Conservation (phyloP, 768 basidiomycete genomes). For the Lyophyllum shimeji region DNA sequence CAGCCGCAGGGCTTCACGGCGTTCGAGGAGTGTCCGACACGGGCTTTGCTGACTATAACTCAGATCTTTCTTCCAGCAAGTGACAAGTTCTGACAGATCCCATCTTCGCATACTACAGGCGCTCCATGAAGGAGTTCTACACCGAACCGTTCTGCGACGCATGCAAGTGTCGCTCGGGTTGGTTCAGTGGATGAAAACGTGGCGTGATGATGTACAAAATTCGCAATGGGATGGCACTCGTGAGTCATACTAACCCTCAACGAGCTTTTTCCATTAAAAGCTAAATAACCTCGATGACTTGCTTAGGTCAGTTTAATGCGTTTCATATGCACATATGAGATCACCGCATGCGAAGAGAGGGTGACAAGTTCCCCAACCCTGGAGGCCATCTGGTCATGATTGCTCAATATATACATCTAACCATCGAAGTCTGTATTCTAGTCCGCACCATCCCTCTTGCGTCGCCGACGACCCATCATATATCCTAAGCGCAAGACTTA, state of each 20-base stretch:
- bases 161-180: neutral
- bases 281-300: neutral
- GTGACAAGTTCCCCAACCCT: neutral
- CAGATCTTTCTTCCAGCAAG: neutral
- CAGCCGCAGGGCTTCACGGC: neutral
- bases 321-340: neutral
- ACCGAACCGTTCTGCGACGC: no score
- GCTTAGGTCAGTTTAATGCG: neutral
- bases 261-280: neutral
- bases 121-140: neutral
- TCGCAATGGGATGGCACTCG: neutral
- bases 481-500: no score
- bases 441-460: no score
- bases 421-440: no score
- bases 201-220: neutral
- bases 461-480: no score
- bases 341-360: neutral
- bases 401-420: neutral
- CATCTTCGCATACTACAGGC: neutral
- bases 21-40: neutral
- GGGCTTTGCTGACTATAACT: neutral
- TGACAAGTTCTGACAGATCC: neutral
- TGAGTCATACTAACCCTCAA: neutral
- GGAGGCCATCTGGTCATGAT: neutral
- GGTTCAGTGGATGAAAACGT: neutral